Evolutionary conservation across 257 asterid genomes (phyloP).

Genomic region (Capsicum rhomboideum): DNA sequence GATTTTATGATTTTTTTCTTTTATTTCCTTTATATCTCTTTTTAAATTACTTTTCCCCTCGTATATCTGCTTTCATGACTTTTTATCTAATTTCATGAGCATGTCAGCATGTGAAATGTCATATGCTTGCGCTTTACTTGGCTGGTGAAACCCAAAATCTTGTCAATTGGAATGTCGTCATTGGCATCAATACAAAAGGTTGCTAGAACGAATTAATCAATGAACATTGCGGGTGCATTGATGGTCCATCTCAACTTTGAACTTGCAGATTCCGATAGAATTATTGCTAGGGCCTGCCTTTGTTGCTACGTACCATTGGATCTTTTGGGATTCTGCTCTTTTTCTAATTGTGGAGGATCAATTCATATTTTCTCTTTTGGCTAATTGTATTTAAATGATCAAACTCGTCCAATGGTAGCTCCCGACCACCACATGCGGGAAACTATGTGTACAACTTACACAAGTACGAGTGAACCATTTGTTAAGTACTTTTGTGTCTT

Average conservation of each 20-base stretch:
- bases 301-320: neutral
- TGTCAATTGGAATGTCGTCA: too few species aligned
- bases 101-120: too few species aligned
- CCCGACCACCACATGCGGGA: conserved; percentile 1
- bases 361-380: neutral
- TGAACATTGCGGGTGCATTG: too few species aligned
- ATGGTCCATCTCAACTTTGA: neutral
- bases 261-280: neutral
- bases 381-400: neutral
- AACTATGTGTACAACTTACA: neutral
- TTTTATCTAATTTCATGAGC: too few species aligned
- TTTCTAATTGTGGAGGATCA: neutral
- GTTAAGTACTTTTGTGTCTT: neutral
- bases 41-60: too few species aligned
- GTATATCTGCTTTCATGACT: too few species aligned
- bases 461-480: neutral
- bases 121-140: too few species aligned
- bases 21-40: too few species aligned
- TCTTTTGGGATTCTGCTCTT: neutral
- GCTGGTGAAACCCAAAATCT: too few species aligned
- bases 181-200: too few species aligned
- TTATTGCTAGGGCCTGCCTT: neutral
- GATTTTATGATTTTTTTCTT: too few species aligned
- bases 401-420: neutral
- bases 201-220: too few species aligned